phyloP scores from a whole-genome alignment of 345 rosid species.

The Anastatica hierochuntica region DNA sequence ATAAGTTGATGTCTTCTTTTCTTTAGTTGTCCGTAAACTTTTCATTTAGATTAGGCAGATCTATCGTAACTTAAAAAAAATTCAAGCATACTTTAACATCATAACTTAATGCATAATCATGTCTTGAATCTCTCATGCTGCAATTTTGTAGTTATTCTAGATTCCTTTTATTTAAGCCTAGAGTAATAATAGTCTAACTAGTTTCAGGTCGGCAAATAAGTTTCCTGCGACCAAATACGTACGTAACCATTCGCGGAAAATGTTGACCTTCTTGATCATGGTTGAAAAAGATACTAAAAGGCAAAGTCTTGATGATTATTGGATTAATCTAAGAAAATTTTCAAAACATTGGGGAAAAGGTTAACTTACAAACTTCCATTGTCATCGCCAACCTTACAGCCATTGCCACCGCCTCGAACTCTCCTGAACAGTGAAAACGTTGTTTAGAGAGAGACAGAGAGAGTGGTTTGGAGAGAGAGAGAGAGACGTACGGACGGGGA shows the following conservation, averaged over 20 bases:
- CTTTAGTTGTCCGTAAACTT: too few species aligned
- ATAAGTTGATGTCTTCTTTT: too few species aligned
- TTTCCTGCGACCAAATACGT: background rate
- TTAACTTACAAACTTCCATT: constrained; percentile 93
- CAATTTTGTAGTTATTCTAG: background rate
- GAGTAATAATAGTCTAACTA: background rate
- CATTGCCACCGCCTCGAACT: constrained; percentile 93
- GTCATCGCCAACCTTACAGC: constrained; percentile 97
- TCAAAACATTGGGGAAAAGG: background rate
- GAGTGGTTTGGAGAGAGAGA: background rate
- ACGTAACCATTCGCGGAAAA: too few species aligned
- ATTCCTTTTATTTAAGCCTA: background rate
- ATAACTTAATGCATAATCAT: background rate
- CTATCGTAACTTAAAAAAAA: too few species aligned
- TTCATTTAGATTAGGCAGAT: too few species aligned
- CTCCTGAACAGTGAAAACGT: constrained; percentile 50
- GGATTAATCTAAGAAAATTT: background rate
- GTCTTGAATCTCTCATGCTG: constrained; percentile 2
- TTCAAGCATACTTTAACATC: too few species aligned
- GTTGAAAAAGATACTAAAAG: constrained; percentile 1
- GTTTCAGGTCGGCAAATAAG: background rate
- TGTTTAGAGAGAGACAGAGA: constrained; percentile 27
- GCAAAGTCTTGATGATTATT: constrained; percentile 3
- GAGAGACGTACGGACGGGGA: constrained; percentile 75
- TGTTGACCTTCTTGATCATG: background rate